Evolutionary conservation across 164 flowering plant genomes (phyloP).

Genomic region (Vitis rotundifolia): DNA sequence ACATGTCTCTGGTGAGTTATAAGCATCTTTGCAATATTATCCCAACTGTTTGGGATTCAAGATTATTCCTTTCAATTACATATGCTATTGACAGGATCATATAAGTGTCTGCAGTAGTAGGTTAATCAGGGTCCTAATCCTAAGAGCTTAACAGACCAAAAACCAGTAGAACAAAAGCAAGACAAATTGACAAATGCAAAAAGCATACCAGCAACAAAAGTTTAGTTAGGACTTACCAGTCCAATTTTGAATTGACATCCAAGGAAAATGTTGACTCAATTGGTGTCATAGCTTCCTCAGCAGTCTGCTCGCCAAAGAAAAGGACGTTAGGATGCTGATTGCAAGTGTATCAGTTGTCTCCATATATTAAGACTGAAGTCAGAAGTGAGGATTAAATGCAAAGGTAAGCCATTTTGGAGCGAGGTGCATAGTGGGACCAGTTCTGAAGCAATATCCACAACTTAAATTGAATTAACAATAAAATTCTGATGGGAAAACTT

Average conservation of each 20-base stretch:
- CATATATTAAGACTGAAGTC: not conserved
- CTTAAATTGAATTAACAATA: not conserved
- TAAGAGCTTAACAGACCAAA: no score
- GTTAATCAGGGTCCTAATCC: no score
- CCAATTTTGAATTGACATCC: conserved; percentile 91
- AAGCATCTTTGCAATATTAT: no score
- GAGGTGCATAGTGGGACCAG: not conserved
- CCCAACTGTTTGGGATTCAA: no score
- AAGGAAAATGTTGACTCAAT: conserved; percentile 97
- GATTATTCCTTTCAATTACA: no score
- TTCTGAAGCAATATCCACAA: not conserved
- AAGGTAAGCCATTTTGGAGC: not conserved
- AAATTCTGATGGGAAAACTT: no score
- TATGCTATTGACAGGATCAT: no score
- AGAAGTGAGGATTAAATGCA: not conserved
- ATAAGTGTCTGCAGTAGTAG: no score
- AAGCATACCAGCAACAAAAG: no score
- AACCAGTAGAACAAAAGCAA: no score
- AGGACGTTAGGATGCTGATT: not conserved
- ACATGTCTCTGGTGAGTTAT: no score
- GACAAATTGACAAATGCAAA: no score
- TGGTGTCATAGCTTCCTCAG: conserved; percentile 99
- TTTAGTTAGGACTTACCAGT: conserved; percentile 60
- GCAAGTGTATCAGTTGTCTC: not conserved
- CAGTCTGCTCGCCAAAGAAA: conserved; percentile 59